A percentile compares a stretch with the other conserved stretches of the same genome.
phyloP scores from a whole-genome alignment of 2,329 filamentous ascomycete species.

The Calonectria ilicicola region DNA sequence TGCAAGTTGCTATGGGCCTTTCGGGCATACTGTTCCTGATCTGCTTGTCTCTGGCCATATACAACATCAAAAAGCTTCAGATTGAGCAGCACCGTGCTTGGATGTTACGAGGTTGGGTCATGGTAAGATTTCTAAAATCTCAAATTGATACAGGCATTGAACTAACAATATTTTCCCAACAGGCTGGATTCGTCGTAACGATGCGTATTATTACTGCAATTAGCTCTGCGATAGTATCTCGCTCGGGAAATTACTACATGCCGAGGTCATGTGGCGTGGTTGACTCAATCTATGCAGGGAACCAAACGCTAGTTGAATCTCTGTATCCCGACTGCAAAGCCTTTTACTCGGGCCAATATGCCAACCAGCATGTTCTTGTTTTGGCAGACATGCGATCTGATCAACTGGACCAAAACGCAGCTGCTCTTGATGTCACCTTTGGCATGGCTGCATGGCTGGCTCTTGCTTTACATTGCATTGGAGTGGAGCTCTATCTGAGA shows the following conservation, averaged over 20 bases:
- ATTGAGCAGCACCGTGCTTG: constrained; percentile 73
- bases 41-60: constrained; percentile 59
- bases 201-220: neutral
- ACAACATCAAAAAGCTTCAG: constrained; percentile 70
- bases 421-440: neutral
- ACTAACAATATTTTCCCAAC: neutral
- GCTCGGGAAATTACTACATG: neutral
- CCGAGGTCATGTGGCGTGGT: neutral
- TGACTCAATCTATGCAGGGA: neutral
- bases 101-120: constrained; percentile 63
- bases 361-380: neutral
- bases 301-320: neutral
- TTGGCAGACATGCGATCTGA: neutral
- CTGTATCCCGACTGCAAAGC: neutral
- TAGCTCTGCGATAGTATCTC: neutral
- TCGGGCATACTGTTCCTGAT: constrained; percentile 57
- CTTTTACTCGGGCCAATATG: neutral
- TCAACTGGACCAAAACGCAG: neutral
- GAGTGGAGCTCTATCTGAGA: neutral
- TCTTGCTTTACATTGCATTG: neutral
- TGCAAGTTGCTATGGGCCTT: constrained; percentile 57
- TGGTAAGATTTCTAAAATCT: neutral
- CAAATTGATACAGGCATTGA: neutral
- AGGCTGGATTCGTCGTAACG: neutral
- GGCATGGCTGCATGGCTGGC: neutral